Conservation (phyloP, 2,329 filamentous ascomycete species). For the Colletotrichum sidae region DNA sequence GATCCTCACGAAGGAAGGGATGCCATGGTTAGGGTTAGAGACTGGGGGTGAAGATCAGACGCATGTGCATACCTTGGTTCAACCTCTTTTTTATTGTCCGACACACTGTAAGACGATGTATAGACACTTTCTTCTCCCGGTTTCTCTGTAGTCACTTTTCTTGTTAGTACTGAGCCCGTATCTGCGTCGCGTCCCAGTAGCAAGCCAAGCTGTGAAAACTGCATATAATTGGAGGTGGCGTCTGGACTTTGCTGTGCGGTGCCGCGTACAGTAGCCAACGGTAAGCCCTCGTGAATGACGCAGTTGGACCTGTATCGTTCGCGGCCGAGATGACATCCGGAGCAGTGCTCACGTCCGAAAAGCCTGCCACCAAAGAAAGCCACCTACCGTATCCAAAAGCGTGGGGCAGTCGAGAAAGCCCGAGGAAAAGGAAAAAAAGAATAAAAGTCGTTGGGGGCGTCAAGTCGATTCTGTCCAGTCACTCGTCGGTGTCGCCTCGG, state of each 20-base stretch:
- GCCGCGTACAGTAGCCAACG: conserved; percentile 13
- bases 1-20: conserved; percentile 31
- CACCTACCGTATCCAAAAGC: background rate
- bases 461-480: background rate
- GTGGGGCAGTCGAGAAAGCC: no score
- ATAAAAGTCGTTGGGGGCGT: conserved; percentile 10
- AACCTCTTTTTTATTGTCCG: background rate
- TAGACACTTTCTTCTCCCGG: no score
- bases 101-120: no score
- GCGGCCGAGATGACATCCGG: conserved; percentile 31
- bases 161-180: no score
- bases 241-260: no score
- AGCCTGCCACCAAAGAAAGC: background rate
- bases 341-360: conserved; percentile 14
- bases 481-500: conserved; percentile 31
- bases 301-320: conserved; percentile 19
- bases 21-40: background rate
- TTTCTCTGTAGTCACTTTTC: no score
- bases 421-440: background rate
- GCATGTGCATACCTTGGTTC: background rate
- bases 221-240: no score
- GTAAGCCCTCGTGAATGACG: conserved; percentile 17
- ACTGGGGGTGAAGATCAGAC: conserved; percentile 14
- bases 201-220: no score
- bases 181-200: no score